phyloP scores from a whole-genome alignment of 169 alveolate species.

The Plasmodium ovale region DNA sequence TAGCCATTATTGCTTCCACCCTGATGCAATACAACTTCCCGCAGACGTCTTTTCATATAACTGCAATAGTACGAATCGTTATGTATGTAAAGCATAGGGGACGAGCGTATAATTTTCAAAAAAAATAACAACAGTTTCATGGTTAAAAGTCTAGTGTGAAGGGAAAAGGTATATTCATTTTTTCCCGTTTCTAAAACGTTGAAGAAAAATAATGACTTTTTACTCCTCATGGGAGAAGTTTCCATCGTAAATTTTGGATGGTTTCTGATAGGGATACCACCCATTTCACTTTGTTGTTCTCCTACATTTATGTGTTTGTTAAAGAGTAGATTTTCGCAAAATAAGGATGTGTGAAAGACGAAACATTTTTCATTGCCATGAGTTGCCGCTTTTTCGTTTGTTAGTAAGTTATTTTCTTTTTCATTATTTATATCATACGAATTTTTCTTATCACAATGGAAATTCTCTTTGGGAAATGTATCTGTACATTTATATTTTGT shows the following conservation, averaged over 20 bases:
- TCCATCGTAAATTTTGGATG: too few species aligned
- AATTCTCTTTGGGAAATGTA: slow-evolving; percentile 10
- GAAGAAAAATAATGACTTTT: slow-evolving; percentile 46
- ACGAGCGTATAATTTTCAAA: slow-evolving; percentile 21
- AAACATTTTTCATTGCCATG: background rate
- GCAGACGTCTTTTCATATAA: slow-evolving; percentile 43
- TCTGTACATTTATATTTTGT: slow-evolving; percentile 24
- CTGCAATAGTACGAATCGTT: slow-evolving; percentile 42
- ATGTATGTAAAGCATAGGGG: slow-evolving; percentile 30
- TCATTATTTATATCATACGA: slow-evolving; percentile 1
- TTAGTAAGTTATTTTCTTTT: slow-evolving; percentile 53
- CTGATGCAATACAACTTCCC: background rate
- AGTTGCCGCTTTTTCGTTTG: slow-evolving; percentile 9
- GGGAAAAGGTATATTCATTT: slow-evolving; percentile 45
- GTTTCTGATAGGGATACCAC: background rate
- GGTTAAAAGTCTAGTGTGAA: slow-evolving; percentile 33
- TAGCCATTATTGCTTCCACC: background rate
- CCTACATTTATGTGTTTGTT: slow-evolving; percentile 32
- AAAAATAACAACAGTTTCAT: slow-evolving; percentile 57
- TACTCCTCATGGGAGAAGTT: background rate
- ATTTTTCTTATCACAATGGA: slow-evolving; percentile 3
- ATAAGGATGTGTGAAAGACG: slow-evolving; percentile 53
- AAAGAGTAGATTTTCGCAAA: slow-evolving; percentile 13
- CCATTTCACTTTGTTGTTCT: slow-evolving; percentile 8
- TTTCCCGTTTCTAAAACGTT: slow-evolving; percentile 32